Evolutionary conservation across 441 rosid genomes (phyloP), one percentile per base, ranked within the genome.

Genomic region (Mallotus japonicus): DNA sequence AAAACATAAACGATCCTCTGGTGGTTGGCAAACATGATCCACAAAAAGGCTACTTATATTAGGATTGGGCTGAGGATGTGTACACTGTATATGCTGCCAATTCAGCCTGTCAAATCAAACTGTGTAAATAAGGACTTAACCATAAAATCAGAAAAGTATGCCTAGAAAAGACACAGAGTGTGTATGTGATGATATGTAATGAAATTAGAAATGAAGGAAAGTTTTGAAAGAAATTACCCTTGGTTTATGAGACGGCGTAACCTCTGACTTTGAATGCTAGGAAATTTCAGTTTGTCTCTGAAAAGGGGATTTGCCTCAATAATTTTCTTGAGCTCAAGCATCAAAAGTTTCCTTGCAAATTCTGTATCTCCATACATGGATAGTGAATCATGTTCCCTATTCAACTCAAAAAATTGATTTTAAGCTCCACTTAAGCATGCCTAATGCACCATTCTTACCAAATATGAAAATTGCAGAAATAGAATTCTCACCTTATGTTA

Each of bases 251-350:
- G 82, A 61, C 85, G 72, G 8, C 87, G 77, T 62, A 86, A 71
- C 77, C 92, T 86, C n/a, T 81, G 82, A 65, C 50, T 66, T 75
- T 76, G 71, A 37, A 83, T 79, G 83, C 70, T 75, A 6, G 89
- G 92, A 68, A 85, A 83, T 47, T 78, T 69, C 79, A 88, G 76
- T 79, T 85, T 88, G 67, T 78, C 84, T 15, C 68, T 72, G 67
- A 88, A 81, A 67, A 78, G 20, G 24, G 92, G 92, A 66, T 85
- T 84, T 15, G 86, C 87, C 76, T 84, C 85, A 37, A 86, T 83
- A 73, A 88, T 55, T 60, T 76, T 84, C 80, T 80, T 76, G 40
- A 88, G 86, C 73, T 85, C 86, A 62, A 22, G 40, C 82, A 80
- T 64, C 82, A 86, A 61, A 32, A 54, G 46, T 76, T 77, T 70